phyloP scores from a whole-genome alignment of 1,284 basidiomycete species.

The Cutaneotrichosporon sp. region DNA sequence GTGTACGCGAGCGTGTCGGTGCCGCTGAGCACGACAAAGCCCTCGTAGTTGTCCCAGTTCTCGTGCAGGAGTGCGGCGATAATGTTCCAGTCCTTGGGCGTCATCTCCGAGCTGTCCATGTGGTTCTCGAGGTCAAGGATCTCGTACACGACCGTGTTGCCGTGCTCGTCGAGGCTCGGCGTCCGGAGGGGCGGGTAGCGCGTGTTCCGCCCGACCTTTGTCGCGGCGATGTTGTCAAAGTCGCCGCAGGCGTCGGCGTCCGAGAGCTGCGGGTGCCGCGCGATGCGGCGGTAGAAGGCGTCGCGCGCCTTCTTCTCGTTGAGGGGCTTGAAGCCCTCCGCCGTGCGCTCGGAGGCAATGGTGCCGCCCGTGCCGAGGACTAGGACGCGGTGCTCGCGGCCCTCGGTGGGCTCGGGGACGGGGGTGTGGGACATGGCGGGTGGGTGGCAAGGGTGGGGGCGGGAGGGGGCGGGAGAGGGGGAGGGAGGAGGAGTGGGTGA shows the following conservation, averaged over 20 bases:
- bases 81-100: conserved; percentile 49
- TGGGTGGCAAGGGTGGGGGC: not conserved
- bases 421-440: conserved; percentile 14
- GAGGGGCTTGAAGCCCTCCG: conserved; percentile 41
- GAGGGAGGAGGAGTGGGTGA: not conserved
- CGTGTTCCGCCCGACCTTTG: conserved; percentile 28
- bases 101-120: conserved; percentile 51
- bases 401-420: not conserved
- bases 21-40: conserved; percentile 48
- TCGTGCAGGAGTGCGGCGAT: conserved; percentile 45
- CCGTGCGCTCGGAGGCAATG: conserved; percentile 46
- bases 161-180: conserved; percentile 42
- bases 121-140: conserved; percentile 50
- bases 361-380: conserved; percentile 51
- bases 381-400: conserved; percentile 27
- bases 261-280: conserved; percentile 46
- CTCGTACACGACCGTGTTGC: conserved; percentile 42
- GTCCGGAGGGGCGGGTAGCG: conserved; percentile 43
- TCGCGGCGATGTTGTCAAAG: conserved; percentile 5
- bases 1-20: conserved; percentile 53
- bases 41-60: conserved; percentile 48
- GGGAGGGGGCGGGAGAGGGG: not conserved
- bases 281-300: conserved; percentile 47
- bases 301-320: conserved; percentile 38
- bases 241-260: conserved; percentile 18